A percentile compares a stretch with the other conserved stretches of the same genome.
Evolutionary conservation across 305 asterid genomes (phyloP).

Genomic region (Fraxinus albicans): DNA sequence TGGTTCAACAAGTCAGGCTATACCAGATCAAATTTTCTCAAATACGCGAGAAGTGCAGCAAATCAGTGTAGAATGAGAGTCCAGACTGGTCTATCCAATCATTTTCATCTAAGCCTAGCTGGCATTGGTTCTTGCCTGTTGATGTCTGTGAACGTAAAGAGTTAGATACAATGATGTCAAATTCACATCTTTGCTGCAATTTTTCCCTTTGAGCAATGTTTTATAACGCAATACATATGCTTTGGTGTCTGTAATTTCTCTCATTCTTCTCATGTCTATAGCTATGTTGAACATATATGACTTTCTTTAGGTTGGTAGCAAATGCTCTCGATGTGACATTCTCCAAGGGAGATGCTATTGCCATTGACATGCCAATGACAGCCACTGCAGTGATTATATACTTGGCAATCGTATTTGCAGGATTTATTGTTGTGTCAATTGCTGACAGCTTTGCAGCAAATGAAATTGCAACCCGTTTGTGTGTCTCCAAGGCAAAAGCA

Average conservation of each 20-base stretch:
- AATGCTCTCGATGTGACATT: constrained; percentile 68
- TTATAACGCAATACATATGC: background rate
- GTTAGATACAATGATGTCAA: background rate
- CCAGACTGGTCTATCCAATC: background rate
- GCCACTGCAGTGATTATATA: constrained; percentile 74
- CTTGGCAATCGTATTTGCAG: constrained; percentile 79
- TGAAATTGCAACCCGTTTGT: constrained; percentile 83
- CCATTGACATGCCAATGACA: constrained; percentile 97
- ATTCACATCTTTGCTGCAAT: background rate
- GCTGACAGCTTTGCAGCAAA: constrained; percentile 96
- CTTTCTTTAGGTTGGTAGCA: constrained; percentile 74
- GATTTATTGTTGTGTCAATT: constrained; percentile 79
- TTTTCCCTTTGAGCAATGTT: background rate
- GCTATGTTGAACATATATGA: background rate
- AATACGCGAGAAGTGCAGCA: background rate
- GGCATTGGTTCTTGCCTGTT: background rate
- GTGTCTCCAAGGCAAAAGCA: constrained; percentile 75
- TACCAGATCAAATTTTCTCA: background rate
- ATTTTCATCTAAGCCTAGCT: background rate
- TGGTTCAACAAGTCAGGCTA: background rate
- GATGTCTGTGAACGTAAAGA: background rate
- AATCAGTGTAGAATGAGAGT: background rate
- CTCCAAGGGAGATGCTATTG: constrained; percentile 83
- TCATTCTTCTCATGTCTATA: background rate
- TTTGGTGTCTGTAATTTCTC: background rate